Evolutionary conservation across 371 early-diverging fungal species (phyloP).

Genomic region (Coemansia sp.): DNA sequence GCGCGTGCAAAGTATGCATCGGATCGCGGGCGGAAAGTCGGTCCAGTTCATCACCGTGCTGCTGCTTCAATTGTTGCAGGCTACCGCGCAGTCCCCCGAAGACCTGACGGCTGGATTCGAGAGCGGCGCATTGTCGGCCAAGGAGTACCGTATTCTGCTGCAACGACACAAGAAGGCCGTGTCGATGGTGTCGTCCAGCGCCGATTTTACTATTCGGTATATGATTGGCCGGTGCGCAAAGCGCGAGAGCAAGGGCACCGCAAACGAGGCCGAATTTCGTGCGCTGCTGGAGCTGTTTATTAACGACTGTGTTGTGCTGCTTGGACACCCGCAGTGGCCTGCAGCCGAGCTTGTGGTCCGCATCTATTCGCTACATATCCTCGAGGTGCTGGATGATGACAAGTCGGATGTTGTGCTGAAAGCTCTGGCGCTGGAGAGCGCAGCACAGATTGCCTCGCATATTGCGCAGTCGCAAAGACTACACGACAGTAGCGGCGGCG

Average conservation of each 20-base stretch:
- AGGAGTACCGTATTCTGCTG: slow-evolving; percentile 35
- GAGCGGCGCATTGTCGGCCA: slow-evolving; percentile 22
- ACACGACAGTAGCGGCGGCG: not conserved
- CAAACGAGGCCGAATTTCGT: slow-evolving; percentile 75
- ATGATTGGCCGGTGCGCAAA: slow-evolving; percentile 63
- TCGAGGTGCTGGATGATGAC: slow-evolving; percentile 59
- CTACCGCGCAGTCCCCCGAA: slow-evolving; percentile 54
- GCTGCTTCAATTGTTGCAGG: slow-evolving; percentile 78
- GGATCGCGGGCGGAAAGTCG: slow-evolving; percentile 62
- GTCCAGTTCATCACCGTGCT: slow-evolving; percentile 79
- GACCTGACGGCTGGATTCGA: slow-evolving; percentile 38
- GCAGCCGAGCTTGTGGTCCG: slow-evolving; percentile 71
- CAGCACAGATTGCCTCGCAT: slow-evolving; percentile 64
- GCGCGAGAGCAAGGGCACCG: slow-evolving; percentile 49
- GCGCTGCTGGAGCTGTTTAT: slow-evolving; percentile 66
- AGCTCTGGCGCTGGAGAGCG: slow-evolving; percentile 72
- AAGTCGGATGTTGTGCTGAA: slow-evolving; percentile 62
- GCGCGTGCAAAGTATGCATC: slow-evolving; percentile 33
- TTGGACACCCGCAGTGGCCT: slow-evolving; percentile 92
- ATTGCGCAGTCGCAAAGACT: slow-evolving; percentile 16
- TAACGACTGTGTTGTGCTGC: slow-evolving; percentile 67
- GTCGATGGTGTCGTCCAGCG: slow-evolving; percentile 62
- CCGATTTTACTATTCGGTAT: slow-evolving; percentile 64
- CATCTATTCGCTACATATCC: slow-evolving; percentile 64
- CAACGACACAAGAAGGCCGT: slow-evolving; percentile 48